A percentile compares a stretch with the other conserved stretches of the same genome.
These are phyloP conservation scores for Dorcoceras hygrometricum DNA, from an alignment of 257 asterid genomes.

Conservation along the genomic window DNA sequence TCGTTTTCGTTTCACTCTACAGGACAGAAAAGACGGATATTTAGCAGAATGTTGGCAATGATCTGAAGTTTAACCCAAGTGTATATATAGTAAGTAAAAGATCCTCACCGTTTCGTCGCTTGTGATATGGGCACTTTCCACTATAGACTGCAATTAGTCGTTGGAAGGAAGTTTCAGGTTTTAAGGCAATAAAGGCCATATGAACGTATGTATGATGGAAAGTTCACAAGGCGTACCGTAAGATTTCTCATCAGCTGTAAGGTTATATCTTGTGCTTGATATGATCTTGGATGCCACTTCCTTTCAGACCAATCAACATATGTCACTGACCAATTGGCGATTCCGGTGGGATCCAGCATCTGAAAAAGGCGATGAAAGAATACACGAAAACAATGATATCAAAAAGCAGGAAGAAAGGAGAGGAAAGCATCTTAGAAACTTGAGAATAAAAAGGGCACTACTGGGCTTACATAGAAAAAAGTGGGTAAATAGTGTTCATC, in stretches of 20 bases:
- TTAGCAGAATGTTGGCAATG: constrained; percentile 12
- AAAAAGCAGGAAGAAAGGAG: constrained; percentile 15
- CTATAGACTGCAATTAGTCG: constrained; percentile 64
- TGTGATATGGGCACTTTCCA: constrained; percentile 78
- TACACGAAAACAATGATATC: constrained; percentile 23
- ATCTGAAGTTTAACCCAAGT: not conserved
- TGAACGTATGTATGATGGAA: constrained; percentile 9
- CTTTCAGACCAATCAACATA: constrained; percentile 93
- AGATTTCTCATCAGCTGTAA: constrained; percentile 64
- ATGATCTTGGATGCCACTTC: constrained; percentile 92
- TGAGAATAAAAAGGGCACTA: constrained; percentile 26
- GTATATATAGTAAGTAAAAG: constrained; percentile 5
- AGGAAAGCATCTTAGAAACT: constrained; percentile 36
- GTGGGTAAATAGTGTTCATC: constrained; percentile 98
- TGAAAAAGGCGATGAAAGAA: constrained; percentile 29
- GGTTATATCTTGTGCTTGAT: constrained; percentile 57
- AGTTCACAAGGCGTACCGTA: constrained; percentile 45
- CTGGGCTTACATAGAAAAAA: constrained; percentile 70
- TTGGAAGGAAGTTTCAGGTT: constrained; percentile 26
- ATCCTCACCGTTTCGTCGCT: constrained; percentile 66
- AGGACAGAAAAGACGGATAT: constrained; percentile 15
- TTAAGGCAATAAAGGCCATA: constrained; percentile 18
- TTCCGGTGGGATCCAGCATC: constrained; percentile 82
- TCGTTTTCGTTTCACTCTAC: constrained; percentile 62
- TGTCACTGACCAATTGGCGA: constrained; percentile 88